A percentile compares a stretch with the other conserved stretches of the same genome.
Conservation (phyloP, 345 rosid species). For the Lumnitzera racemosa region DNA sequence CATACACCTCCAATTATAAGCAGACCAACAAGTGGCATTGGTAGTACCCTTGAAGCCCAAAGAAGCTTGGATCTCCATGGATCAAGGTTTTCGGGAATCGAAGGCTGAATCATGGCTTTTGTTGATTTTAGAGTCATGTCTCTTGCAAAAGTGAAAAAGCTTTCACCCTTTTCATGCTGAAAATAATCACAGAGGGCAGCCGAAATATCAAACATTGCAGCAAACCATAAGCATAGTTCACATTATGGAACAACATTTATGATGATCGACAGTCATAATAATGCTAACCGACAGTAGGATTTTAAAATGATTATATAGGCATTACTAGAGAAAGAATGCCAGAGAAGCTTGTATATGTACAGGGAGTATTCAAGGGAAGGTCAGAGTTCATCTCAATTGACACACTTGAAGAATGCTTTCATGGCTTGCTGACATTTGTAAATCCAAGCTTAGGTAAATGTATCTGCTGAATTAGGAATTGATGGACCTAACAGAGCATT, state of each 20-base stretch:
- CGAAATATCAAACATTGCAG: no score
- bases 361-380: no score
- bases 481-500: background rate
- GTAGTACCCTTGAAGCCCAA: slow-evolving; percentile 90
- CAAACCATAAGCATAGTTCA: no score
- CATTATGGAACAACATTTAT: no score
- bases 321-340: no score
- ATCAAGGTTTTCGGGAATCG: slow-evolving; percentile 57
- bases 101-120: slow-evolving; percentile 65
- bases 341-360: no score
- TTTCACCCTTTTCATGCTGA: slow-evolving; percentile 85
- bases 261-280: no score
- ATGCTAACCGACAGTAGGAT: no score
- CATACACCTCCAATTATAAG: slow-evolving; percentile 70
- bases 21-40: slow-evolving; percentile 97
- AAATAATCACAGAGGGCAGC: background rate
- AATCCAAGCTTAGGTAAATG: no score
- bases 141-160: slow-evolving; percentile 77
- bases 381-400: no score
- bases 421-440: background rate
- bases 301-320: no score
- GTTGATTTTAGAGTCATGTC: slow-evolving; percentile 85
- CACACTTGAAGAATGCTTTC: background rate
- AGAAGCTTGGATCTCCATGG: slow-evolving; percentile 88
- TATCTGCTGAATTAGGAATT: no score